These are phyloP conservation scores for Phytophthora fragariae DNA, from an alignment of 352 stramenopile genomes.

Conservation along the genomic window DNA sequence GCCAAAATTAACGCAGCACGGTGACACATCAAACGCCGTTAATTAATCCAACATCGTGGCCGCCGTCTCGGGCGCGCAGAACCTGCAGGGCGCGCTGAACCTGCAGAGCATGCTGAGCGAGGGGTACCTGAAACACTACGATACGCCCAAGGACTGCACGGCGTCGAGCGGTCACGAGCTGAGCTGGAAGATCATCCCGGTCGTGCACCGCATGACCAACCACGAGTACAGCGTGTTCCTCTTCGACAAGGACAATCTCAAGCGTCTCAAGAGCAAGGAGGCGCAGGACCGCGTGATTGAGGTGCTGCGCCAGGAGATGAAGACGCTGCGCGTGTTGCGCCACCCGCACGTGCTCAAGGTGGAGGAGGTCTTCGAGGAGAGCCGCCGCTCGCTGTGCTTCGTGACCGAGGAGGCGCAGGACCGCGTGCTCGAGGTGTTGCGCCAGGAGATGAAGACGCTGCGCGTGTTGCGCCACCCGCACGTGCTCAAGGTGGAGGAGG, in stretches of 20 bases:
- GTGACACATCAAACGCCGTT: no score
- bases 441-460: constrained; percentile 90
- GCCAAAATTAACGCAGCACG: no score
- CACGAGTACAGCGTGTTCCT: constrained; percentile 87
- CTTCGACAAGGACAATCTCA: constrained; percentile 90
- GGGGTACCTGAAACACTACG: constrained; percentile 65
- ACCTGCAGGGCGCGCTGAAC: constrained; percentile 14
- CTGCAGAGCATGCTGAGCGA: constrained; percentile 64
- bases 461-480: constrained; percentile 87
- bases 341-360: constrained; percentile 92
- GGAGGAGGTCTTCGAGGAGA: no score
- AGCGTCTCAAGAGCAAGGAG: constrained; percentile 86
- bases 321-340: constrained; percentile 84
- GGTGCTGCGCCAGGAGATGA: constrained; percentile 90
- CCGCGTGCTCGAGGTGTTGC: constrained; percentile 86
- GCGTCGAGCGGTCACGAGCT: constrained; percentile 86
- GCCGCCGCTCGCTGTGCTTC: constrained; percentile 86
- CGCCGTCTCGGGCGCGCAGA: constrained; percentile 48
- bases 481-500: constrained; percentile 92
- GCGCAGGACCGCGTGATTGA: constrained; percentile 88
- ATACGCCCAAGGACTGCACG: constrained; percentile 87
- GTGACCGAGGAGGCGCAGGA: constrained; percentile 88
- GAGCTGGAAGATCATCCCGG: constrained; percentile 34
- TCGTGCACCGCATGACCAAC: constrained; percentile 77
- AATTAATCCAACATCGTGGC: constrained; percentile 2